Conservation (phyloP, 768 basidiomycete species). For the Scleroderma bovista region DNA sequence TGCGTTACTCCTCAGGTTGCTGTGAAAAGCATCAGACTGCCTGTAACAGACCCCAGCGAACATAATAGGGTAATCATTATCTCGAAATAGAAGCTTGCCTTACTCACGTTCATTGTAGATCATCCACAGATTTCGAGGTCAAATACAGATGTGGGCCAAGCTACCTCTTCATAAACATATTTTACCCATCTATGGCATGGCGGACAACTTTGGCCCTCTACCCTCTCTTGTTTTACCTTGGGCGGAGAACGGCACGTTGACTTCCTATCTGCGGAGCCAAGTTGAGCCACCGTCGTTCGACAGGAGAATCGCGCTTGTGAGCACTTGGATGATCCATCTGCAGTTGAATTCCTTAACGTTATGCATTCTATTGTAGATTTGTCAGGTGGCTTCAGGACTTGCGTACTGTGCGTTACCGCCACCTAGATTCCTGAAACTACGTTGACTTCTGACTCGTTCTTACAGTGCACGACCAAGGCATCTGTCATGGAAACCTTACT, state of each 20-base stretch:
- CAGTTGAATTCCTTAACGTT: background rate
- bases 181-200: constrained; percentile 16
- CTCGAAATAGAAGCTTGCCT: background rate
- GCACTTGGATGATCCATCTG: background rate
- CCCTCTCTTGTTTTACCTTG: constrained; percentile 21
- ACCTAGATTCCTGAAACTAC: background rate
- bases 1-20: background rate
- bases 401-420: constrained; percentile 33
- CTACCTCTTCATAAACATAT: constrained; percentile 11
- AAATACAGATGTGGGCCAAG: background rate
- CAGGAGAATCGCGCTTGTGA: background rate
- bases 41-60: background rate
- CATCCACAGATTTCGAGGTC: background rate
- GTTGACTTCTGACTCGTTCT: background rate
- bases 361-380: background rate
- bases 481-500: constrained; percentile 17
- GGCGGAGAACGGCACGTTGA: constrained; percentile 21
- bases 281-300: background rate
- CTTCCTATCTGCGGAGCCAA: constrained; percentile 9
- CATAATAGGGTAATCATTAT: background rate
- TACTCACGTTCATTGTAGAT: background rate
- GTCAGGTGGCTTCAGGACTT: constrained; percentile 35
- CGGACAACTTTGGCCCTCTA: constrained; percentile 16
- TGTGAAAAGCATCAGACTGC: background rate
- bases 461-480: background rate